A percentile compares a stretch with the other conserved stretches of the same genome.
Conservation (phyloP, 1,284 basidiomycete genomes). For the Anthracocystis setariae region DNA sequence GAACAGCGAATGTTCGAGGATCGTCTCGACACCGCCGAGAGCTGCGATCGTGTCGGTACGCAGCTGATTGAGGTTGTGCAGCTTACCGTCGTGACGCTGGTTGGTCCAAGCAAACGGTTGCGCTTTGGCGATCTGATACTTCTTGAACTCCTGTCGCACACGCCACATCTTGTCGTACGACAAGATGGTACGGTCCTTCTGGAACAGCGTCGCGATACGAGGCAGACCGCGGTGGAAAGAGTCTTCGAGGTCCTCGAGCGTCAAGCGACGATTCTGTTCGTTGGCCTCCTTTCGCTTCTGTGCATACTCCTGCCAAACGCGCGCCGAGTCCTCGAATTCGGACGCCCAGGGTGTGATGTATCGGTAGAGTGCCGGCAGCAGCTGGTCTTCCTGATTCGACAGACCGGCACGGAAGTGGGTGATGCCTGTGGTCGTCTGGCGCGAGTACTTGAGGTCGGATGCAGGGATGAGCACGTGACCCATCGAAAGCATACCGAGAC, state of each 20-base stretch:
- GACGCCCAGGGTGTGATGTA: slow-evolving; percentile 99
- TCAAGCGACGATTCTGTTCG: slow-evolving; percentile 95
- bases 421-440: slow-evolving; percentile 89
- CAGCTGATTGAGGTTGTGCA: slow-evolving; percentile 98
- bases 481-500: slow-evolving; percentile 99
- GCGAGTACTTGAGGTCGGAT: slow-evolving; percentile 95
- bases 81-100: slow-evolving; percentile 95
- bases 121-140: slow-evolving; percentile 84
- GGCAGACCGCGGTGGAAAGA: slow-evolving; percentile 99
- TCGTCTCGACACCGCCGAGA: slow-evolving; percentile 95
- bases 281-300: slow-evolving; percentile 99
- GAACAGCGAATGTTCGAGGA: slow-evolving; percentile 96
- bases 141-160: slow-evolving; percentile 90
- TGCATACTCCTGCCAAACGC: slow-evolving; percentile 99
- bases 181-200: slow-evolving; percentile 94
- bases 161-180: slow-evolving; percentile 96
- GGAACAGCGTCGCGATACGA: slow-evolving; percentile 95
- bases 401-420: slow-evolving; percentile 98
- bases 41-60: slow-evolving; percentile 99
- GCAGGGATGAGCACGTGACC: slow-evolving; percentile 98
- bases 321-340: slow-evolving; percentile 96
- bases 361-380: slow-evolving; percentile 91
- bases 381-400: slow-evolving; percentile 75
- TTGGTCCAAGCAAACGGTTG: slow-evolving; percentile 99
- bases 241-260: slow-evolving; percentile 95